These are phyloP conservation scores for Arthrobotrys sinensis DNA, from an alignment of 2,329 filamentous ascomycete genomes.

Conservation along the genomic window DNA sequence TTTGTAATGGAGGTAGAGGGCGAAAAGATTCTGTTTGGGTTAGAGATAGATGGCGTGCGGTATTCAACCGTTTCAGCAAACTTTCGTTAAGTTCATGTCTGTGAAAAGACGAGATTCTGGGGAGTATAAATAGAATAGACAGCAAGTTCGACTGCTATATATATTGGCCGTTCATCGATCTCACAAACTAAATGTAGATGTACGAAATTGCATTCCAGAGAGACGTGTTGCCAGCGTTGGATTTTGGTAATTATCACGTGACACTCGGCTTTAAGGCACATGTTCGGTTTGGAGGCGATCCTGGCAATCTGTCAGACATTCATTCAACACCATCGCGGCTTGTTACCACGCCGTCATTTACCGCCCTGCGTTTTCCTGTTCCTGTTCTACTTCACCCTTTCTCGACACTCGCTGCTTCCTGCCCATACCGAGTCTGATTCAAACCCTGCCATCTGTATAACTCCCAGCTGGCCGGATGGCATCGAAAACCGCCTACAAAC, in stretches of 20 bases:
- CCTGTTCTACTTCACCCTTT: background rate
- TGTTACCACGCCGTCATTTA: background rate
- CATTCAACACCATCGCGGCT: slow-evolving; percentile 31
- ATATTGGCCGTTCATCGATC: too few species aligned
- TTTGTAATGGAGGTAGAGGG: slow-evolving; percentile 34
- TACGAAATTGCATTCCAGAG: too few species aligned
- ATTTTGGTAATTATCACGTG: slow-evolving; percentile 21
- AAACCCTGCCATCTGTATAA: slow-evolving; percentile 6
- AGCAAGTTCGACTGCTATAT: background rate
- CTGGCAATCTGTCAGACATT: slow-evolving; percentile 30
- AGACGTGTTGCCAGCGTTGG: slow-evolving; percentile 19
- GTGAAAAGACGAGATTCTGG: background rate
- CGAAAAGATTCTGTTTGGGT: slow-evolving; percentile 32
- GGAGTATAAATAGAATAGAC: too few species aligned
- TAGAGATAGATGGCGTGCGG: slow-evolving; percentile 15
- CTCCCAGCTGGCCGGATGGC: slow-evolving; percentile 60
- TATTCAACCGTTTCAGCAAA: slow-evolving; percentile 26
- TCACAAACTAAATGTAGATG: too few species aligned
- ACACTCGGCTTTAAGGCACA: background rate
- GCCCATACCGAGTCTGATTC: background rate
- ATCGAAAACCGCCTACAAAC: slow-evolving; percentile 63
- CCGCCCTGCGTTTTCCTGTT: background rate
- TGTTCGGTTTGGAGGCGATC: slow-evolving; percentile 20
- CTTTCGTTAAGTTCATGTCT: background rate
- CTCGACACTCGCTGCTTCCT: background rate